Evolutionary conservation across 208 protist genomes (phyloP), one percentile per base, ranked within the genome.

Genomic region (Wallacemonas sp.): DNA sequence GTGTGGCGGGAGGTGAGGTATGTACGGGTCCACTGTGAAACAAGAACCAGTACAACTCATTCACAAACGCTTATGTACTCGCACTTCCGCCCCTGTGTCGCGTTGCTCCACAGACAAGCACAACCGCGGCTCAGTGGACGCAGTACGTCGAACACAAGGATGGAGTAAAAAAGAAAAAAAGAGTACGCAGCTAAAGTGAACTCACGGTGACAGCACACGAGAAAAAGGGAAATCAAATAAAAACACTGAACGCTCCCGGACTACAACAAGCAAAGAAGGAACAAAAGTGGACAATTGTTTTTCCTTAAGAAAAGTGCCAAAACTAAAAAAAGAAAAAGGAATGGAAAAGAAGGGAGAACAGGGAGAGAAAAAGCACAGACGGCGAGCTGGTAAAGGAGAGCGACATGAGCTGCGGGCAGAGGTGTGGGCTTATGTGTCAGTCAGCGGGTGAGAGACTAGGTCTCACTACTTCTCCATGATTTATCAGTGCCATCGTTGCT

Each of bases 311-410:
- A 26, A 29, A 58, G 21, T 1, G 21, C 33, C 0, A 48, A 17
- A 69, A 27, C n/a, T 19, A 60, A 69, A 63, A 62, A 45, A 17
- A 39, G 53, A 54, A 39, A 54, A 34, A 29, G 0, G 37, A 62
- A 46, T 12, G 24, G 62, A 45, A 30, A 67, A 67, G 59, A 59
- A 52, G 52, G 41, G 54, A 71, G 39, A 24, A 65, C 44, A 38
- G 61, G n/a, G 13, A 58, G 58, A 19, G 42, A 29, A 71, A 58
- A 21, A 30, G 1, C 33, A 22, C 9, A 58, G 22, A 19, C 13
- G 33, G n/a, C 33, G 13, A n/a, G n/a, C n/a, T n/a, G n/a, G n/a
- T n/a, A n/a, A n/a, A n/a, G n/a, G n/a, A n/a, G n/a, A n/a, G n/a
- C n/a, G n/a, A n/a, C n/a, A n/a, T n/a, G n/a, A n/a, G n/a, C n/a